Conservation (phyloP, 768 basidiomycete genomes). For the Mycena sanguinolenta region DNA sequence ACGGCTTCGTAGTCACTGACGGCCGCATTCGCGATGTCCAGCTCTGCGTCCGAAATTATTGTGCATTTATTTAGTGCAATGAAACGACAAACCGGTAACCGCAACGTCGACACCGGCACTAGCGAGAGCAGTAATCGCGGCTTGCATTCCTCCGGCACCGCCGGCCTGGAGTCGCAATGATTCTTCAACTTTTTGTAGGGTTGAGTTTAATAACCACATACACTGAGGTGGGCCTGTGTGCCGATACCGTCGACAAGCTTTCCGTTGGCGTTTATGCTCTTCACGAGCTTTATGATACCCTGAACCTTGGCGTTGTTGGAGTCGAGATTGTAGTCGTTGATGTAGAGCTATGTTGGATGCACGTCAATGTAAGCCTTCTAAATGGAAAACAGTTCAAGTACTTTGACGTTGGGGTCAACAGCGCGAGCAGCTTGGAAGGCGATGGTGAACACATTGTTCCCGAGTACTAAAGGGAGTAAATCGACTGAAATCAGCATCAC, state of each 20-base stretch:
- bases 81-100: constrained; percentile 51
- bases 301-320: constrained; percentile 60
- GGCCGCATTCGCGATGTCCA: constrained; percentile 55
- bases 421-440: constrained; percentile 65
- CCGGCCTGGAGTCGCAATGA: constrained; percentile 46
- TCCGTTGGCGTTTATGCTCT: constrained; percentile 48
- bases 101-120: constrained; percentile 58
- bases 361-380: not conserved
- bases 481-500: not conserved
- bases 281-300: constrained; percentile 56
- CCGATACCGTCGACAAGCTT: constrained; percentile 64
- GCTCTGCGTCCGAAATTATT: constrained; percentile 41
- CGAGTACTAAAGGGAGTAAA: not conserved
- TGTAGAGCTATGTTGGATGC: constrained; percentile 47
- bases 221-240: constrained; percentile 59
- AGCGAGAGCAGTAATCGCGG: constrained; percentile 61
- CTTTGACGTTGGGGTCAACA: constrained; percentile 63
- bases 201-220: constrained; percentile 29
- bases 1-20: constrained; percentile 61
- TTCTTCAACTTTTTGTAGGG: not conserved
- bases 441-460: constrained; percentile 60
- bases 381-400: constrained; percentile 18
- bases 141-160: constrained; percentile 55
- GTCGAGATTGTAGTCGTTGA: constrained; percentile 66
- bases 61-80: not conserved